Conservation (phyloP, 2,329 filamentous ascomycete species). For the Magnaporthiopsis incrustans region DNA sequence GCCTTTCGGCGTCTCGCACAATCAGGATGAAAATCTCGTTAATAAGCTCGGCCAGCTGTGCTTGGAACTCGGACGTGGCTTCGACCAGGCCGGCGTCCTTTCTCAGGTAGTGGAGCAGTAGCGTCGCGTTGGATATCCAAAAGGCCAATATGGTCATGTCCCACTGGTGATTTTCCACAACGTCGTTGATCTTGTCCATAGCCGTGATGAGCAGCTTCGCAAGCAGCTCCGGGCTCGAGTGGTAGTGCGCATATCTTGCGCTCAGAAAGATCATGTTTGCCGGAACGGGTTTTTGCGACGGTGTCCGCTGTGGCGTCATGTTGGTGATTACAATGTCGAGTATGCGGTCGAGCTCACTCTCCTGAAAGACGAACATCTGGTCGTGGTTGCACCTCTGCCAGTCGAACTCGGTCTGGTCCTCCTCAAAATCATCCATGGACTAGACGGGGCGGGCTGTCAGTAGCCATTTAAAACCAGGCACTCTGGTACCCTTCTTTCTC, state of each 20-base stretch:
- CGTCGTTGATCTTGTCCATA: conserved; percentile 93
- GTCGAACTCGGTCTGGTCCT: conserved; percentile 89
- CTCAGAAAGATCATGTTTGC: conserved; percentile 96
- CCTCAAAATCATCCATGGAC: conserved; percentile 71
- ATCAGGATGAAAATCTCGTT: conserved; percentile 99
- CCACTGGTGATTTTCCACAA: conserved; percentile 95
- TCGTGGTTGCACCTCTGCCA: conserved; percentile 93
- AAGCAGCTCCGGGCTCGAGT: conserved; percentile 79
- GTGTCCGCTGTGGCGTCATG: conserved; percentile 93
- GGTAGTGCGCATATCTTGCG: conserved; percentile 93
- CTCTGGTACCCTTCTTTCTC: background rate
- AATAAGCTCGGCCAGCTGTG: conserved; percentile 86
- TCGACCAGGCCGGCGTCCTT: conserved; percentile 79
- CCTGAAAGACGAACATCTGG: conserved; percentile 99
- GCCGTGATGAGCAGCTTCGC: conserved; percentile 73
- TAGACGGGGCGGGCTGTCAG: conserved; percentile 25
- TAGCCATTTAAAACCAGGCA: conserved; percentile 11
- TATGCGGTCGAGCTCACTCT: conserved; percentile 83
- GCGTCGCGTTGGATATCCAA: conserved; percentile 95
- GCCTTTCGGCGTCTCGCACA: conserved; percentile 87
- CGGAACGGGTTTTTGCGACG: conserved; percentile 94
- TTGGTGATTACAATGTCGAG: conserved; percentile 94
- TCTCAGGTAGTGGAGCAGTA: conserved; percentile 93
- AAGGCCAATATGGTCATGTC: conserved; percentile 99
- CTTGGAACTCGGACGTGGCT: conserved; percentile 81